These are phyloP conservation scores for Arthrobotrys pseudoclavata DNA, from an alignment of 2,329 filamentous ascomycete genomes.

Conservation along the genomic window DNA sequence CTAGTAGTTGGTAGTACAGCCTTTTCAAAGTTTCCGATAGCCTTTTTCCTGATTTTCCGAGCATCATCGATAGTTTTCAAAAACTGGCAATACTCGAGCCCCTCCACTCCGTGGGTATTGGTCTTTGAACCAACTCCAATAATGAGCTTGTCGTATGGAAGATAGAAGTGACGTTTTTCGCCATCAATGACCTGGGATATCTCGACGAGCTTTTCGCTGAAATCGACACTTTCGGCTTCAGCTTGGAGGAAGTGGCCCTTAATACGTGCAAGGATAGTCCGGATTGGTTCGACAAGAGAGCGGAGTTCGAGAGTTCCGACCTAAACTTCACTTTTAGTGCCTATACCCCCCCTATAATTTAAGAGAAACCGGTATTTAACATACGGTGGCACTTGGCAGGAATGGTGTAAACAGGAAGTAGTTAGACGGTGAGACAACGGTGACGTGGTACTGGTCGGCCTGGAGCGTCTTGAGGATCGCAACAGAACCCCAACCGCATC, in stretches of 20 bases:
- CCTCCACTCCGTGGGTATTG: slow-evolving; percentile 95
- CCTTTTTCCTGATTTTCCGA: slow-evolving; percentile 85
- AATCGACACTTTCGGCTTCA: slow-evolving; percentile 88
- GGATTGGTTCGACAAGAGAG: slow-evolving; percentile 91
- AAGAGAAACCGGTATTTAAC: neutral
- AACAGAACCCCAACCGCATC: slow-evolving; percentile 95
- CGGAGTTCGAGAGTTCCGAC: slow-evolving; percentile 90
- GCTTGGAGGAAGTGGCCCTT: slow-evolving; percentile 92
- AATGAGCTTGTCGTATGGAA: slow-evolving; percentile 97
- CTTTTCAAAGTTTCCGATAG: slow-evolving; percentile 89
- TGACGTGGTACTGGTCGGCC: slow-evolving; percentile 93
- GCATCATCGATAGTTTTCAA: slow-evolving; percentile 96
- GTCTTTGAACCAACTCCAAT: slow-evolving; percentile 89
- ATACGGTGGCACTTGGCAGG: slow-evolving; percentile 89
- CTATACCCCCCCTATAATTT: neutral
- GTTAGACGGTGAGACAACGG: slow-evolving; percentile 92
- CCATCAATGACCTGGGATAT: slow-evolving; percentile 81
- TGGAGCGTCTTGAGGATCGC: slow-evolving; percentile 90
- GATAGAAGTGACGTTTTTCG: slow-evolving; percentile 84
- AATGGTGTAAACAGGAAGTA: slow-evolving; percentile 99
- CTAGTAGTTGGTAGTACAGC: slow-evolving; percentile 92
- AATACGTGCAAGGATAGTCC: slow-evolving; percentile 82
- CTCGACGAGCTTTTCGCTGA: slow-evolving; percentile 90
- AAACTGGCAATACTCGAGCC: slow-evolving; percentile 92
- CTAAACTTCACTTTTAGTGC: slow-evolving; percentile 17